Evolutionary conservation across 2,329 filamentous ascomycete genomes (phyloP), one percentile per base, ranked within the genome.

Genomic region (Hymenoscyphus salicellus): DNA sequence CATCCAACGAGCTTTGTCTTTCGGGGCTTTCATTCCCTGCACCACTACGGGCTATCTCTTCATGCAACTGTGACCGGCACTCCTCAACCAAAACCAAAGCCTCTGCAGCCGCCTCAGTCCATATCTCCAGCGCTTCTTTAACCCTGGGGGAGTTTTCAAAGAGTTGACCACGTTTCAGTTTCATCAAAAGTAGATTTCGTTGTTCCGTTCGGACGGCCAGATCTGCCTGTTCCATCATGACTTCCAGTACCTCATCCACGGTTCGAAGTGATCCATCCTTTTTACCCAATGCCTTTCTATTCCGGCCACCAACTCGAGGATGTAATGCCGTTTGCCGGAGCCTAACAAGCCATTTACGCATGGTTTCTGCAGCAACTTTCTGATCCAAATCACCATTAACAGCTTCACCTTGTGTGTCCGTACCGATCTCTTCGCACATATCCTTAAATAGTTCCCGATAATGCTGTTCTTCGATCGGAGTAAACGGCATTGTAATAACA

Each of bases 201-300:
- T 95, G 89, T 64, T 94, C 88, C 0, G 83, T 78, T 60, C 88
- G 85, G 63, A 94, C 84, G 0, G 78, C 75, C 5, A 80, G 80
- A 64, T 94, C 90, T 55, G 89, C 93, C 72, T 94, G 88, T 63
- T 97, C 92, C 64, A 97, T 89, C 94, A 99, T 97, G 4, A 89
- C 87, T 68, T 92, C 89, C 11, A 99, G 80, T 0, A 98, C 94
- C 76, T 98, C 91, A 20, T 88, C 85, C 1, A 97, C 89, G 0
- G 93, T 96, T 14, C 91, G 84, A 68, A 97, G 81, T 0, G 91
- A 89, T 0, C 85, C 87, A 61, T 82, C 82, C 58, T 82, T 86
- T 55, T 84, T 82, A 1, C 89, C 89, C 5, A 91, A 77, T 0
- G 85, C 83, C 66, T 83, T 84, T 16, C 89, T 82, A 69, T 89